phyloP scores from a whole-genome alignment of 768 basidiomycete species.

The Termitomyces heimii region DNA sequence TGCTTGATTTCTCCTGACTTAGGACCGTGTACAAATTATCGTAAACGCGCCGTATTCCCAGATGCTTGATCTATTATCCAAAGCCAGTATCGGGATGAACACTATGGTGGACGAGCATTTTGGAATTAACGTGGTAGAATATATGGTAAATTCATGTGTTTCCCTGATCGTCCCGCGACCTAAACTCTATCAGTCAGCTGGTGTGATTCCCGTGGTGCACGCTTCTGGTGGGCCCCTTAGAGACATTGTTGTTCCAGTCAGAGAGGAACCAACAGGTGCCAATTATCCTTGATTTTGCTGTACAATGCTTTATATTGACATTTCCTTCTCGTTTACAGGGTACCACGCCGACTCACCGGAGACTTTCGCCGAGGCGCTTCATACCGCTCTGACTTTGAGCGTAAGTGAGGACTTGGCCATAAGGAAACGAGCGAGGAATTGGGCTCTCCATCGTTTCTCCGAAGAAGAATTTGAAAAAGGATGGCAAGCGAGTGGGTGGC shows the following conservation, averaged over 20 bases:
- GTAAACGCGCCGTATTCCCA: conserved; percentile 77
- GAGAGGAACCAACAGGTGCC: conserved; percentile 63
- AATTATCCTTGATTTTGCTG: background rate
- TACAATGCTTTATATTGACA: background rate
- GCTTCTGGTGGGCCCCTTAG: conserved; percentile 88
- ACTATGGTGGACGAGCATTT: conserved; percentile 99
- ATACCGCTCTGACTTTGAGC: conserved; percentile 55
- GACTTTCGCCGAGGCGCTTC: conserved; percentile 63
- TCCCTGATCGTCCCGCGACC: background rate
- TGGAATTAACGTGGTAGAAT: conserved; percentile 96
- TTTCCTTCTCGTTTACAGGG: conserved; percentile 32
- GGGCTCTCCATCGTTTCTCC: conserved; percentile 72
- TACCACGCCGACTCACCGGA: conserved; percentile 70
- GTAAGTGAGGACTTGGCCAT: conserved; percentile 51
- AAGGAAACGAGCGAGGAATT: conserved; percentile 60
- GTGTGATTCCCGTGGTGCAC: conserved; percentile 87
- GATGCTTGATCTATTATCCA: conserved; percentile 66
- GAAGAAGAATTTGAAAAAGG: conserved; percentile 71
- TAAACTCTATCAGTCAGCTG: conserved; percentile 66
- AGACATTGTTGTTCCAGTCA: conserved; percentile 84
- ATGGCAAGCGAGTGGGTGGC: conserved; percentile 67
- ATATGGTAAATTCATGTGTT: conserved; percentile 61
- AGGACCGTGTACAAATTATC: conserved; percentile 72
- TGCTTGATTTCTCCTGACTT: background rate
- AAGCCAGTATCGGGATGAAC: conserved; percentile 79